Conservation (phyloP, 1,284 basidiomycete genomes). For the Pyrrhoderma lamaoense region DNA sequence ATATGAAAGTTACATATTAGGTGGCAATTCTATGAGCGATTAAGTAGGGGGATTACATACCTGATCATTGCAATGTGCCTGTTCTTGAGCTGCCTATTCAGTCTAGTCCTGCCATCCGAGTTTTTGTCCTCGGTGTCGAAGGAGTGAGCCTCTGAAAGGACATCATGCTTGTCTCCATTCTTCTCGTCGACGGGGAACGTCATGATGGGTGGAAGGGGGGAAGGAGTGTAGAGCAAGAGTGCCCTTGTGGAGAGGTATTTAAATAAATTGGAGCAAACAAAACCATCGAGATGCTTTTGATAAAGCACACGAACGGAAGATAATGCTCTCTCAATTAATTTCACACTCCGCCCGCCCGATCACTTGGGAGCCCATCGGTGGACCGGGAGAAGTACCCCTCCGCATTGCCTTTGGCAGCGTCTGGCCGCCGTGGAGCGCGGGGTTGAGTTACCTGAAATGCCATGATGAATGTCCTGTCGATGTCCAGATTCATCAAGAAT, state of each 20-base stretch:
- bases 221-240: background rate
- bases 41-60: constrained; percentile 26
- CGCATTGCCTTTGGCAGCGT: too few relatives aligned
- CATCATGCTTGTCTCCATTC: constrained; percentile 1
- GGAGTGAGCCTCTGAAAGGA: background rate
- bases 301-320: too few relatives aligned
- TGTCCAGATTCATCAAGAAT: too few relatives aligned
- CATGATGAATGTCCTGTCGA: too few relatives aligned
- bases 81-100: constrained; percentile 56
- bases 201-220: constrained; percentile 7
- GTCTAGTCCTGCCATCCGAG: constrained; percentile 24
- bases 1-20: constrained; percentile 14
- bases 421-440: too few relatives aligned
- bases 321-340: too few relatives aligned
- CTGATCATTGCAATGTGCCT: constrained; percentile 67
- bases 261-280: background rate
- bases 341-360: too few relatives aligned
- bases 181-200: constrained; percentile 13
- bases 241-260: background rate
- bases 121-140: constrained; percentile 2
- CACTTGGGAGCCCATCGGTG: too few relatives aligned
- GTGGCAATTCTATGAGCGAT: constrained; percentile 3
- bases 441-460: too few relatives aligned
- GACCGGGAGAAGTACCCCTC: too few relatives aligned
- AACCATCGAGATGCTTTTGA: too few relatives aligned